These are phyloP conservation scores for Plasmodium coatneyi DNA, from an alignment of 169 alveolate genomes.

Conservation along the genomic window DNA sequence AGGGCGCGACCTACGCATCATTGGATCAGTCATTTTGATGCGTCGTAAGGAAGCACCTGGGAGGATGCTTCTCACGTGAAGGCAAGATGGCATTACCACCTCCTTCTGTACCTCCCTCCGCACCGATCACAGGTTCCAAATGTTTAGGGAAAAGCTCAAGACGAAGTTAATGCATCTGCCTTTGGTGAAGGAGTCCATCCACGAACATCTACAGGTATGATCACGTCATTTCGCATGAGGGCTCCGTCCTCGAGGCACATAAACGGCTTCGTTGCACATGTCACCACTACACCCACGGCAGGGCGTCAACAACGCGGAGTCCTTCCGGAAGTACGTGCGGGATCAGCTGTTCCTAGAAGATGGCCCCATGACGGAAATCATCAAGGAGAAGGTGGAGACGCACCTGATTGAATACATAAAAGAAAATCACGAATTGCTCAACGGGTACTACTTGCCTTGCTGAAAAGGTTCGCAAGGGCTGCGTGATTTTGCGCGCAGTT, in stretches of 20 bases:
- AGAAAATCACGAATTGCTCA: conserved; percentile 21
- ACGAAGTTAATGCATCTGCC: conserved; percentile 25
- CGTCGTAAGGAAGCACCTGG: neutral
- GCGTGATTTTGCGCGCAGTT: too few species aligned
- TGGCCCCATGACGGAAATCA: neutral
- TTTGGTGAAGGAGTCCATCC: conserved; percentile 6
- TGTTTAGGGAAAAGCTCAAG: conserved; percentile 33
- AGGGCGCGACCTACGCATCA: neutral
- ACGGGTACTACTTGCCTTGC: conserved; percentile 34
- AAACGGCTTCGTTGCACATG: neutral
- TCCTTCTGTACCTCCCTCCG: neutral
- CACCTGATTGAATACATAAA: conserved; percentile 29
- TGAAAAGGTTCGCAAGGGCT: neutral
- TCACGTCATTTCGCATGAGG: neutral
- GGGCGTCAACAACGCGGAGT: conserved; percentile 14
- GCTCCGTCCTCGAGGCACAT: neutral
- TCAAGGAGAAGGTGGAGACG: conserved; percentile 21
- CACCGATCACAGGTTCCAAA: conserved; percentile 12
- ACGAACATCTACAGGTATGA: conserved; percentile 17
- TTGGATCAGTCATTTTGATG: neutral
- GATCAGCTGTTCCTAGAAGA: neutral
- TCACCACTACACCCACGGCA: neutral
- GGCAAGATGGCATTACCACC: neutral
- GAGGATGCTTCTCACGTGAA: neutral
- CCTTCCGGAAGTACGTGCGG: conserved; percentile 9